Evolutionary conservation across 164 flowering plant species (phyloP), one percentile per base, ranked within the genome.

Genomic region (Magnolia kwangsiensis): DNA sequence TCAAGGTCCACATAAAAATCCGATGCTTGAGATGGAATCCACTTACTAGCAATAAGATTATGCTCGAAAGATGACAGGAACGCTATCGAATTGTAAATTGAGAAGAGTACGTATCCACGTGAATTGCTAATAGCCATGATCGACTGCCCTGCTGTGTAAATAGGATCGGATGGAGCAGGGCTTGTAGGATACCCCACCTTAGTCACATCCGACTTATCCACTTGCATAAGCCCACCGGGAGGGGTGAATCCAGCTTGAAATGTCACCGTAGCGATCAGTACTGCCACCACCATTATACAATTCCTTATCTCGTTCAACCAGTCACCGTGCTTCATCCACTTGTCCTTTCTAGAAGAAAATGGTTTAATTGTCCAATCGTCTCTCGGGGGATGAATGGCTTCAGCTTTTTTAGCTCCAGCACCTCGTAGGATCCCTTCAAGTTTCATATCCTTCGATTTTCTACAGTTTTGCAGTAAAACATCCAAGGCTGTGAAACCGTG

Each of bases 211-310:
- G 1, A 4, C 18, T 14, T 8, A 2, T 55, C 65, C 0, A 14
- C 74, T 19, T 72, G 74, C 20, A 37, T 55, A 8, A 58, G 5
- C 8, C 74, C 74, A 11, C 74, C 74, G 2, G 74, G 64, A 21
- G 74, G 74, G 18, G 6, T 72, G 64, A 72, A 24, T 23, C 24
- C 74, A 8, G 74, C 74, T 49, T 72, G 74, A 45, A 13, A 72
- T n/a, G 74, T 72, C 0, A 72, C 21, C 1, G 65, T 72, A 7
- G 63, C 74, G 3, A 72, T 72, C 16, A 72, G 13, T 29, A 55
- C n/a, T 1, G 64, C 65, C 49, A 72, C 74, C 9, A 72, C 19
- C 50, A 72, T 51, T 21, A 72, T 45, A 5, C 37, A 0, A 7
- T 19, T 20, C 24, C 66, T 37, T 27, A 19, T 72, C 37, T 24